phyloP scores from a whole-genome alignment of 164 flowering plant species.

The Vitis amurensis region DNA sequence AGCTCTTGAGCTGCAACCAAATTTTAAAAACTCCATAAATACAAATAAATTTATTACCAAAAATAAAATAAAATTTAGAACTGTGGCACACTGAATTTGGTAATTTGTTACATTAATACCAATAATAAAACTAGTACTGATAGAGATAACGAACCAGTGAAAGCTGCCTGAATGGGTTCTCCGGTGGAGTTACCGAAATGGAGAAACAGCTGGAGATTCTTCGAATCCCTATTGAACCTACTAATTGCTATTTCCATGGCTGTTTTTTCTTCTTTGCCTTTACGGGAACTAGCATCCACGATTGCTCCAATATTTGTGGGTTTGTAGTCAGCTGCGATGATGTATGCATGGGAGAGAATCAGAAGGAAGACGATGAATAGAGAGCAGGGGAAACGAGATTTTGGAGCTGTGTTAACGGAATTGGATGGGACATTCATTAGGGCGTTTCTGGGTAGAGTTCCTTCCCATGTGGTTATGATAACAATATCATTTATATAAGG shows the following conservation, averaged over 20 bases:
- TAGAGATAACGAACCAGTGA: constrained; percentile 18
- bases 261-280: constrained; percentile 35
- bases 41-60: background rate
- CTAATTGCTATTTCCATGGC: constrained; percentile 40
- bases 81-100: too few relatives aligned
- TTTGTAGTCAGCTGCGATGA: background rate
- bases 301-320: constrained; percentile 31
- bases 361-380: constrained; percentile 11
- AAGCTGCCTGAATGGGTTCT: constrained; percentile 28
- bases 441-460: background rate
- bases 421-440: constrained; percentile 4
- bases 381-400: background rate
- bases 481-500: too few relatives aligned
- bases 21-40: background rate
- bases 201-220: constrained; percentile 15
- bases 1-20: constrained; percentile 30
- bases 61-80: background rate
- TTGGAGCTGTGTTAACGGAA: background rate
- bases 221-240: constrained; percentile 17
- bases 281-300: constrained; percentile 23
- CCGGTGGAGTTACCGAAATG: constrained; percentile 19
- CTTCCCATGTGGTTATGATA: too few relatives aligned
- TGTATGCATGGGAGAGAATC: constrained; percentile 7
- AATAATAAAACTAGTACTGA: too few relatives aligned
- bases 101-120: too few relatives aligned